phyloP scores from a whole-genome alignment of 306 rosid species.

The Vigna trinervia region DNA sequence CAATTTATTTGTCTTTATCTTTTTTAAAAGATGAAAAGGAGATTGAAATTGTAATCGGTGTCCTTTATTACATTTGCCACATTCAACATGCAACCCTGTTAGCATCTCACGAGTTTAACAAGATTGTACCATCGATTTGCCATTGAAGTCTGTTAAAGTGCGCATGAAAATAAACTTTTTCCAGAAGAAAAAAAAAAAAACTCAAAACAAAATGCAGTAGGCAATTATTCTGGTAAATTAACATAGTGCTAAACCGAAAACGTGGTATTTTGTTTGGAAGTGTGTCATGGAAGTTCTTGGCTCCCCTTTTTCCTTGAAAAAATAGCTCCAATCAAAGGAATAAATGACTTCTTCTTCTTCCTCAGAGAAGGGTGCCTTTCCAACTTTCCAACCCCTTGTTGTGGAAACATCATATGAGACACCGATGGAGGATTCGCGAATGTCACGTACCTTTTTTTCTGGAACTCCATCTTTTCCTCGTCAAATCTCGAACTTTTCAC shows the following conservation, averaged over 20 bases:
- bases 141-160: constrained; percentile 4
- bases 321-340: constrained; percentile 68
- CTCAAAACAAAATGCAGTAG: constrained; percentile 19
- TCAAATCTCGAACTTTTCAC: constrained; percentile 41
- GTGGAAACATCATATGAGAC: constrained; percentile 57
- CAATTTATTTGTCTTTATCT: no score
- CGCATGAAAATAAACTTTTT: constrained; percentile 1
- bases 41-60: not conserved
- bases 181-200: not conserved
- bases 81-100: not conserved
- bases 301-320: constrained; percentile 75
- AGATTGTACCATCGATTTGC: constrained; percentile 9
- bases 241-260: constrained; percentile 11
- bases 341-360: constrained; percentile 71
- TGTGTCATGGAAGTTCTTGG: constrained; percentile 47
- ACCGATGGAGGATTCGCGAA: constrained; percentile 77
- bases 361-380: constrained; percentile 77
- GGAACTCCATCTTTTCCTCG: constrained; percentile 64
- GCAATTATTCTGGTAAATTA: constrained; percentile 39
- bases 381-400: constrained; percentile 57
- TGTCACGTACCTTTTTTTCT: constrained; percentile 88
- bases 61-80: constrained; percentile 37
- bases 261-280: not conserved
- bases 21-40: not conserved
- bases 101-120: not conserved